A percentile compares a stretch with the other conserved stretches of the same genome.
Evolutionary conservation across 163 green algal species (phyloP).

Genomic region (Coccomyxa subellipsoidea): DNA sequence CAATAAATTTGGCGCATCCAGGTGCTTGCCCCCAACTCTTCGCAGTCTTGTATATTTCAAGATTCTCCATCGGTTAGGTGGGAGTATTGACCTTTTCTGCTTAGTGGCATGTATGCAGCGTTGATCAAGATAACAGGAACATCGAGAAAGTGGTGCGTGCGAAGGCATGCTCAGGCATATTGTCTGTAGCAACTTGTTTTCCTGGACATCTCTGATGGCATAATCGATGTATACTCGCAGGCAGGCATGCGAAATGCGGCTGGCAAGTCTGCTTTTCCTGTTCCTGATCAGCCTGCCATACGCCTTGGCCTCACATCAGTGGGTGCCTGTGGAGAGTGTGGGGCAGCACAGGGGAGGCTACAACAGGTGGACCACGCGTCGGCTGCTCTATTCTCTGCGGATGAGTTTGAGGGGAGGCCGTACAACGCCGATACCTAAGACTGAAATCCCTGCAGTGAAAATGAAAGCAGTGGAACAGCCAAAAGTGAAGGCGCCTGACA

Average conservation of each 20-base stretch:
- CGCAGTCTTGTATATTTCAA: neutral
- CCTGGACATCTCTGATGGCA: no score
- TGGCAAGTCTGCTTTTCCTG: neutral
- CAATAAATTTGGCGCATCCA: no score
- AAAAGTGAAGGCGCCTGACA: no score
- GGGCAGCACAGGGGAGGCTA: neutral
- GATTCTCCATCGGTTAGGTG: neutral
- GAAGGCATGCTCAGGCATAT: no score
- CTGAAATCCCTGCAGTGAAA: neutral
- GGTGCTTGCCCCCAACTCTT: no score
- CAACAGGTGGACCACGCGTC: neutral
- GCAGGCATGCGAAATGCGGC: no score
- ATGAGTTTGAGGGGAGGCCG: neutral
- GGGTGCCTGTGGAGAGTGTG: neutral
- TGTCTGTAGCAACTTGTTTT: no score
- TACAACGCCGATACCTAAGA: neutral
- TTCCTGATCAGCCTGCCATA: neutral
- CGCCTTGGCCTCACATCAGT: neutral
- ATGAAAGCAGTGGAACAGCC: no score
- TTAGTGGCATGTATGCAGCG: neutral
- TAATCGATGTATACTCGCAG: no score
- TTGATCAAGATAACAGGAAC: no score
- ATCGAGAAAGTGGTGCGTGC: no score
- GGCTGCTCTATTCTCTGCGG: neutral
- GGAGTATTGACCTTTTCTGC: neutral